Percentiles rank a stretch among this genome's conserved stretches.
Evolutionary conservation across 306 rosid species (phyloP).

Genomic region (Ormosia emarginata): DNA sequence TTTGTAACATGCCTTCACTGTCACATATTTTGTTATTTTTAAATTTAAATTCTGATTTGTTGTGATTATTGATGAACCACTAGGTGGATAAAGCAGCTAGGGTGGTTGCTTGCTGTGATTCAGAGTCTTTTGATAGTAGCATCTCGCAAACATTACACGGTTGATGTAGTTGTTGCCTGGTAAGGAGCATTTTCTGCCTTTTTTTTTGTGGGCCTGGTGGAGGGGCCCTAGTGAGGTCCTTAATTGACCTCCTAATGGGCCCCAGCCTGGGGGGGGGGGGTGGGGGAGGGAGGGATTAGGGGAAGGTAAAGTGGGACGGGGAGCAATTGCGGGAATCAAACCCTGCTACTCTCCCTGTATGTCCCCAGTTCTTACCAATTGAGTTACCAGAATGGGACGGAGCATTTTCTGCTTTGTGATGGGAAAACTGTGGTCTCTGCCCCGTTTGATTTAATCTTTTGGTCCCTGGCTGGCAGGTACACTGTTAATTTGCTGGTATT

Average conservation of each 20-base stretch:
- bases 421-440: background rate
- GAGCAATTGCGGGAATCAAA: no score
- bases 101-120: constrained; percentile 79
- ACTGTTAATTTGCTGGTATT: constrained; percentile 94
- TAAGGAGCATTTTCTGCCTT: constrained; percentile 24
- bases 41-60: constrained; percentile 13
- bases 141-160: constrained; percentile 98
- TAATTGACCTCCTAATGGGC: no score
- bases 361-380: no score
- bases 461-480: constrained; percentile 59
- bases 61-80: constrained; percentile 17
- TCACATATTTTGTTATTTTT: background rate
- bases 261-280: no score
- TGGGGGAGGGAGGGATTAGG: no score
- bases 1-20: background rate
- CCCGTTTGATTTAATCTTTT: constrained; percentile 10
- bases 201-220: no score
- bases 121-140: constrained; percentile 93
- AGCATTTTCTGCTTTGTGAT: background rate
- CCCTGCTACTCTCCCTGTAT: no score
- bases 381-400: background rate
- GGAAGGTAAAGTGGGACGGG: no score
- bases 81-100: constrained; percentile 79
- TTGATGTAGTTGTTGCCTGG: constrained; percentile 98
- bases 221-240: no score